Base-by-base conservation (phyloP, 768 basidiomycete species). In the Cytidiella melzeri region DNA sequence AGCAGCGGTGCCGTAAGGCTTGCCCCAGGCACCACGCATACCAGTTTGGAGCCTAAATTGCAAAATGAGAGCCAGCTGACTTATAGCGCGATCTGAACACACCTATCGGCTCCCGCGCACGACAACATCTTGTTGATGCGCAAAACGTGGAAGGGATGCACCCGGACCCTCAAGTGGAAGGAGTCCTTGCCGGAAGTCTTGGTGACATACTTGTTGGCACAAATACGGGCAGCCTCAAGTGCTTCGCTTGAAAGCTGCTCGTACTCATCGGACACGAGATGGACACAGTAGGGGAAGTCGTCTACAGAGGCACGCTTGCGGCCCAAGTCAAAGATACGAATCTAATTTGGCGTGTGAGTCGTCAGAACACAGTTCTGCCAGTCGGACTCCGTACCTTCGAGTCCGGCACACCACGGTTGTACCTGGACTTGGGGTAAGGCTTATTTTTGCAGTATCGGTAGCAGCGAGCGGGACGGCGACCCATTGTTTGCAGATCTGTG, bases 51-150 rank as follows among this genome's bases (percentile, higher is more conserved):
- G 80, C 64, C 90, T 88, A 58, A 1, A 45, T 23, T 20, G 30
- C 6, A 9, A n/a, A 19, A 5, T 50, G 26, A 43, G 30, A 26
- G 6, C 38, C 3, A 18, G 10, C 13, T 5, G 18, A 21, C 23
- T 25, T 24, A 10, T 20, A 42, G 13, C 39, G 15, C n/a, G 20
- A 38, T 12, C 9, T 24, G 3, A 23, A 20, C 80, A 41, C 53
- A 87, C 90, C 91, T 77, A 92, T 99, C 96, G 62, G 96, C 94
- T 60, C 96, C 95, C 61, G 96, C 96, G 68, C 96, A 98, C 51
- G 86, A 89, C 79, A 98, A 88, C 91, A 96, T 98, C 85, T 99
- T 98, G 88, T 98, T 96, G 84, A 96, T 96, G 56, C 96, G 88
- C 73, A 99, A 71, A 62, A 98, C 92, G 68, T 99, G 96, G 91